phyloP scores from a whole-genome alignment of 495 filamentous ascomycete genomes.

The Pyrenula massariospora region DNA sequence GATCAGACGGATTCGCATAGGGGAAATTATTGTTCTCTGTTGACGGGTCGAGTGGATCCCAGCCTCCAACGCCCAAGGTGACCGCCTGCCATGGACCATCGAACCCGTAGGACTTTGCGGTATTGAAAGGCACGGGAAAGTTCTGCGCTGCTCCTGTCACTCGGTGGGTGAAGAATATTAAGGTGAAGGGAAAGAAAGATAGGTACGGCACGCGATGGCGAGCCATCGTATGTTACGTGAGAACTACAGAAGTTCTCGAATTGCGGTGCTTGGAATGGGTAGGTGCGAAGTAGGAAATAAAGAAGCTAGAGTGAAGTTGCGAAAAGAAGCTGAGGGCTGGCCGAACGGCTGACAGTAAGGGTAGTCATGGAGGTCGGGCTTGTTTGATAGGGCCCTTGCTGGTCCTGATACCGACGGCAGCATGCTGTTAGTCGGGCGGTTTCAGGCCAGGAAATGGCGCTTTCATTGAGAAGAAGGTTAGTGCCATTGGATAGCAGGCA shows the following conservation, averaged over 20 bases:
- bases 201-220: background rate
- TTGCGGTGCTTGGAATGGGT: too few relatives aligned
- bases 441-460: background rate
- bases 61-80: background rate
- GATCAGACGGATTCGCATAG: background rate
- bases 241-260: too few relatives aligned
- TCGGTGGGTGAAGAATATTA: background rate
- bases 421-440: background rate
- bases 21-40: background rate
- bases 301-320: too few relatives aligned
- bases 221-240: background rate
- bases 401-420: background rate
- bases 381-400: background rate
- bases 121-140: background rate
- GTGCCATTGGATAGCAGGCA: background rate
- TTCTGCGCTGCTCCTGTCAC: background rate
- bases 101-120: background rate
- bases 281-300: too few relatives aligned
- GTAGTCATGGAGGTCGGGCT: background rate
- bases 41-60: background rate
- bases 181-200: background rate
- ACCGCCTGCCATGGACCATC: constrained; percentile 8
- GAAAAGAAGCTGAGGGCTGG: background rate
- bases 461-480: background rate
- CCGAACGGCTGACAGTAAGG: background rate